A percentile compares a stretch with the other conserved stretches of the same genome.
Conservation (phyloP, 202 grass and related monocot species). For the Brachypodium distachyon region DNA sequence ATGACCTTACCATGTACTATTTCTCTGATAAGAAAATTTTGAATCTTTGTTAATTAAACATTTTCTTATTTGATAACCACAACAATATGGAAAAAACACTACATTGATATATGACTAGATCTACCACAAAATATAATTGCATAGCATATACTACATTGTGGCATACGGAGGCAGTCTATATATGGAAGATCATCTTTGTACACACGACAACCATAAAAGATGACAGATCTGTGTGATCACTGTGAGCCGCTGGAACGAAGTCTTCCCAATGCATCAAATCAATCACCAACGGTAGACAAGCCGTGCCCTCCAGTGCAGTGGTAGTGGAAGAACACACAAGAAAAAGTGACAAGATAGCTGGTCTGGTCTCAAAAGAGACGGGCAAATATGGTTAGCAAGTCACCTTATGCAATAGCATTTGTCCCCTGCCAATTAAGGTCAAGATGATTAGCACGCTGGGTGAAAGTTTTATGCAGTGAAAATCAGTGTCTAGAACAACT, state of each 20-base stretch:
- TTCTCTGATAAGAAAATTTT: background rate
- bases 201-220: background rate
- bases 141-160: no score
- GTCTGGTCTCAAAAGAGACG: slow-evolving; percentile 34
- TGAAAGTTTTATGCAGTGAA: background rate
- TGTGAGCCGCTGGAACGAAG: slow-evolving; percentile 2
- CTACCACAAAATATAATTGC: background rate
- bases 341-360: slow-evolving; percentile 9
- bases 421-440: slow-evolving; percentile 10
- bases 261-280: slow-evolving; percentile 1
- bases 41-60: background rate
- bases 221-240: background rate
- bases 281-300: background rate
- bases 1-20: background rate
- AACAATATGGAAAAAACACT: background rate
- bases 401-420: slow-evolving; percentile 2
- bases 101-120: background rate
- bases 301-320: background rate
- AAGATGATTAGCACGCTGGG: background rate
- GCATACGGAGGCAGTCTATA: background rate
- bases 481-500: slow-evolving; percentile 15
- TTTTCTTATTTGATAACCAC: background rate
- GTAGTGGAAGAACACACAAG: slow-evolving; percentile 24
- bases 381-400: slow-evolving; percentile 10
- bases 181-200: background rate